Conservation (phyloP, 495 filamentous ascomycete genomes). For the Aspergillus conjunctus region DNA sequence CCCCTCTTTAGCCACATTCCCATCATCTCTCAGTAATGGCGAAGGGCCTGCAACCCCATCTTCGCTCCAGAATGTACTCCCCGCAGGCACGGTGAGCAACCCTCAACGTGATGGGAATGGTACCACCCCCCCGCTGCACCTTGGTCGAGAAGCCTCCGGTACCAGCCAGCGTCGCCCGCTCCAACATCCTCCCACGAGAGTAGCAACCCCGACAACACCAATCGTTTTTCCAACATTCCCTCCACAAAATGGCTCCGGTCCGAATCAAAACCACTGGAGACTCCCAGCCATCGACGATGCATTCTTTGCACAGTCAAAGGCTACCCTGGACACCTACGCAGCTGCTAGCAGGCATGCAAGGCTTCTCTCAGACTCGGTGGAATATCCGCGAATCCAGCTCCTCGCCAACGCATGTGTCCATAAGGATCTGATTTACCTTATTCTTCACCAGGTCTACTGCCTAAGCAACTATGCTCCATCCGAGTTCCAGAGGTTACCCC, state of each 20-base stretch:
- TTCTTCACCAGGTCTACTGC: constrained; percentile 70
- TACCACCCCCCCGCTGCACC: not conserved
- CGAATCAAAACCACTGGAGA: not conserved
- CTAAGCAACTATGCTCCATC: constrained; percentile 38
- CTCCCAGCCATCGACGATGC: constrained; percentile 13
- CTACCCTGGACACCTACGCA: constrained; percentile 18
- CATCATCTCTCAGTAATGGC: constrained; percentile 15
- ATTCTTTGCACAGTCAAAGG: constrained; percentile 21
- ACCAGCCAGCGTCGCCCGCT: not conserved
- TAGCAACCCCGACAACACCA: not conserved
- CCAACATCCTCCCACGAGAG: not conserved
- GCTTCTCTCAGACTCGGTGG: constrained; percentile 34
- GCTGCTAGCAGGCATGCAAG: not conserved
- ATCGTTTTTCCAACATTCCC: not conserved
- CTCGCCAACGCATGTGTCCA: constrained; percentile 57
- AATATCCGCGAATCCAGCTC: constrained; percentile 56
- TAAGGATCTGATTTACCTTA: constrained; percentile 64
- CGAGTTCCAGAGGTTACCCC: constrained; percentile 24
- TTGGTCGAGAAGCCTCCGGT: not conserved
- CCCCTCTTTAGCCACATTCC: constrained; percentile 11
- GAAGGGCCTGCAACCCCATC: not conserved
- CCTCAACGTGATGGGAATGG: not conserved
- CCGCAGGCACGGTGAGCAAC: not conserved
- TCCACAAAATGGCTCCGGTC: not conserved
- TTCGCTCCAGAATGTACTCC: not conserved